A percentile compares a stretch with the other conserved stretches of the same genome.
Conservation (phyloP, 176 grass and related monocot genomes). For the Rhynchospora pubera region DNA sequence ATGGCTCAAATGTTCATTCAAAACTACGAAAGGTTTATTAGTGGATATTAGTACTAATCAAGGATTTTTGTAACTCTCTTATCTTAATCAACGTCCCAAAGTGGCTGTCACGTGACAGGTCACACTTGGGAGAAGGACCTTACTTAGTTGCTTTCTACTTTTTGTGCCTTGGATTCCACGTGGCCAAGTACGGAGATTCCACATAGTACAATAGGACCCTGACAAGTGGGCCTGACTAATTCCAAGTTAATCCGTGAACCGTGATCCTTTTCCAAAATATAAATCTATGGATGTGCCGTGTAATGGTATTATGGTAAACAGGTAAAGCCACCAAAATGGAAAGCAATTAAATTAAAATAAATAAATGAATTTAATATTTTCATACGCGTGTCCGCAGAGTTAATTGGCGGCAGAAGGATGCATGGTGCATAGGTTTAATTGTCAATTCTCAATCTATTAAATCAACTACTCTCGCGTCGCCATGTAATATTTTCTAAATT, state of each 20-base stretch:
- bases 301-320: not conserved
- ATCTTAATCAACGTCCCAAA: not conserved
- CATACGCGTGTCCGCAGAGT: not conserved
- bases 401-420: not conserved
- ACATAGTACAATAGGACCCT: not conserved
- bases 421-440: not conserved
- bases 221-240: not conserved
- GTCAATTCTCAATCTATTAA: too few species aligned
- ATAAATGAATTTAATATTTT: not conserved
- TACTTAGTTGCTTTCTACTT: not conserved
- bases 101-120: not conserved
- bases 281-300: too few species aligned
- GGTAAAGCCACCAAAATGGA: slow-evolving; percentile 6
- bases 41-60: too few species aligned
- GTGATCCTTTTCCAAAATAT: too few species aligned
- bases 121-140: not conserved
- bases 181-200: not conserved
- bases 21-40: too few species aligned
- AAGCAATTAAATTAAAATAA: not conserved
- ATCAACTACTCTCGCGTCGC: too few species aligned
- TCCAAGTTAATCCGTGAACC: too few species aligned
- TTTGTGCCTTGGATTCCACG: not conserved
- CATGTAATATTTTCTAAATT: too few species aligned
- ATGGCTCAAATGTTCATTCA: too few species aligned
- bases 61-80: not conserved